Evolutionary conservation across 164 flowering plant genomes (phyloP).

Genomic region (Nelumbo lutea): DNA sequence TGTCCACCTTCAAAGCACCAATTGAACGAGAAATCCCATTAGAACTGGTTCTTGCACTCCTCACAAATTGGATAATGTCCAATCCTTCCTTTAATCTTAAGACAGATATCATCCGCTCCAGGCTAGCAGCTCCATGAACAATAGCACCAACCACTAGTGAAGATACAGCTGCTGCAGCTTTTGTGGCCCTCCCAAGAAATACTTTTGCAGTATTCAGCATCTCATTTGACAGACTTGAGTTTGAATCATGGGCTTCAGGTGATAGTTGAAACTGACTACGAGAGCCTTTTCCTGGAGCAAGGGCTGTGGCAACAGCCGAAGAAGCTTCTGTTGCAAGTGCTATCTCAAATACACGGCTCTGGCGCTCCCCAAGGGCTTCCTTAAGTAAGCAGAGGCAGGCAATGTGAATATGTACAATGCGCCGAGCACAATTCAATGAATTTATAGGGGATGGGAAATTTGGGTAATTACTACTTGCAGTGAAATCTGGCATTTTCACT

Average conservation of each 20-base stretch:
- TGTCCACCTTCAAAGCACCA: conserved; percentile 59
- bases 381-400: conserved; percentile 73
- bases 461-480: conserved; percentile 34
- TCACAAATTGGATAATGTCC: conserved; percentile 67
- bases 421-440: conserved; percentile 49
- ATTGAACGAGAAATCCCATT: conserved; percentile 78
- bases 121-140: conserved; percentile 73
- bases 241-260: conserved; percentile 68
- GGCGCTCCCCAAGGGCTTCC: conserved; percentile 97
- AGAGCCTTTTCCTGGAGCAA: conserved; percentile 64
- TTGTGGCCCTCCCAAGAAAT: conserved; percentile 50
- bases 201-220: conserved; percentile 41
- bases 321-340: conserved; percentile 91
- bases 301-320: conserved; percentile 58
- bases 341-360: conserved; percentile 84
- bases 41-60: conserved; percentile 55
- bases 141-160: conserved; percentile 79
- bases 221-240: conserved; percentile 47
- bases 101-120: conserved; percentile 85
- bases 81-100: conserved; percentile 82
- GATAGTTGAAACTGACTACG: conserved; percentile 68
- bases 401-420: conserved; percentile 58
- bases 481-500: conserved; percentile 62
- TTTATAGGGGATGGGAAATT: conserved; percentile 40
- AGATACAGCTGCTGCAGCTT: conserved; percentile 72